Conservation (phyloP, 768 basidiomycete species). For the Pulveroboletus sp. region DNA sequence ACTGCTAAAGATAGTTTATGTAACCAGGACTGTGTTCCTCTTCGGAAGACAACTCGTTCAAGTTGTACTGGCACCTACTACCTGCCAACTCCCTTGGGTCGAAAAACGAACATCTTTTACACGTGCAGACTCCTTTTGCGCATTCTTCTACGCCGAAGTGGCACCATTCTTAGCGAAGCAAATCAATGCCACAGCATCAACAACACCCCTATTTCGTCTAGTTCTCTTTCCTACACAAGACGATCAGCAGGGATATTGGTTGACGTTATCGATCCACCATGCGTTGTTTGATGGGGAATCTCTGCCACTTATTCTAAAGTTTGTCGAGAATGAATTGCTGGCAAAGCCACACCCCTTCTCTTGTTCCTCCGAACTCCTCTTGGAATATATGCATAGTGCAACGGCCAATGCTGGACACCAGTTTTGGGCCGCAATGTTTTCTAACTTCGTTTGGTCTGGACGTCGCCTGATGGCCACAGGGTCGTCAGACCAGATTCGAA, state of each 20-base stretch:
- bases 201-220: slow-evolving; percentile 16
- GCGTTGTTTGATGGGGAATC: slow-evolving; percentile 33
- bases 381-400: slow-evolving; percentile 20
- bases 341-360: slow-evolving; percentile 5
- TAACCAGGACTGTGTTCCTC: slow-evolving; percentile 29
- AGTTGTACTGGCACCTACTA: slow-evolving; percentile 19
- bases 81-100: slow-evolving; percentile 13
- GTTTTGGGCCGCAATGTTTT: slow-evolving; percentile 25
- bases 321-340: slow-evolving; percentile 22
- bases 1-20: not conserved
- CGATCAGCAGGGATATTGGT: not conserved
- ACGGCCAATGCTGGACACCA: slow-evolving; percentile 11
- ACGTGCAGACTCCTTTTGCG: slow-evolving; percentile 15
- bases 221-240: slow-evolving; percentile 5
- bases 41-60: slow-evolving; percentile 28
- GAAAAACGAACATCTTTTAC: slow-evolving; percentile 7
- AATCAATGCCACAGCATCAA: slow-evolving; percentile 20
- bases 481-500: slow-evolving; percentile 6
- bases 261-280: slow-evolving; percentile 32
- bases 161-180: slow-evolving; percentile 20
- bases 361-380: slow-evolving; percentile 13
- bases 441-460: slow-evolving; percentile 18
- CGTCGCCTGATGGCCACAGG: slow-evolving; percentile 1
- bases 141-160: slow-evolving; percentile 18
- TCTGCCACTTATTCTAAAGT: slow-evolving; percentile 25